These are phyloP conservation scores for Gloeophyllum trabeum DNA, from an alignment of 768 basidiomycete species.

Conservation along the genomic window DNA sequence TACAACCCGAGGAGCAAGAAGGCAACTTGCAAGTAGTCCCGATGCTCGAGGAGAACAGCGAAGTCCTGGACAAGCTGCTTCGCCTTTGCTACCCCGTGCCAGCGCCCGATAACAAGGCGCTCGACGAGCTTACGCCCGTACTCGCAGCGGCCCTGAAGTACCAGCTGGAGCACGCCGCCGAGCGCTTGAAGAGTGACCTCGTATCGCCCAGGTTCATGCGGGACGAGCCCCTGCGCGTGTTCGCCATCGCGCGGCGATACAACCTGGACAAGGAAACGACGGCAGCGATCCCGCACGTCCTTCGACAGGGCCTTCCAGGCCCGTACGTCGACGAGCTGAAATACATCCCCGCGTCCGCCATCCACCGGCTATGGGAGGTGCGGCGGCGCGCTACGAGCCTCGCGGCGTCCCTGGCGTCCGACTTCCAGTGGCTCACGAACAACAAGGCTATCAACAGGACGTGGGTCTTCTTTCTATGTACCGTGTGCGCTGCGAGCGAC, in stretches of 20 bases:
- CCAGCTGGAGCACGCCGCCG: slow-evolving; percentile 35
- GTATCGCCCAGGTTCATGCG: background rate
- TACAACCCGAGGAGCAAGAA: background rate
- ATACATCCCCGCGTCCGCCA: background rate
- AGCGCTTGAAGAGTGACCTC: slow-evolving; percentile 12
- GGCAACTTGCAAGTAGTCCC: background rate
- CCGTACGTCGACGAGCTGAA: background rate
- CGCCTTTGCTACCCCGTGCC: slow-evolving; percentile 36
- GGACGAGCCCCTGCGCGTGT: background rate
- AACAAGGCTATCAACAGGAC: background rate
- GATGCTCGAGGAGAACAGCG: slow-evolving; percentile 22
- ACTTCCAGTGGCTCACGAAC: background rate
- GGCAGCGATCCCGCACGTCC: background rate
- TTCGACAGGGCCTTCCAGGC: background rate
- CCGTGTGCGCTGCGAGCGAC: background rate
- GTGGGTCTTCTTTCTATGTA: background rate
- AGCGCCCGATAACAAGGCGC: slow-evolving; percentile 20
- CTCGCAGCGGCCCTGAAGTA: slow-evolving; percentile 32
- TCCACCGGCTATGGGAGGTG: background rate
- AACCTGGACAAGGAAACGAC: background rate
- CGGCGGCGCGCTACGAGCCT: background rate
- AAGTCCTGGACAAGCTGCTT: slow-evolving; percentile 29
- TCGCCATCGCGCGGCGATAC: background rate
- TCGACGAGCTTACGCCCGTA: slow-evolving; percentile 28
- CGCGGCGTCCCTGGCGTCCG: background rate